These are phyloP conservation scores for Singerocomus inundabilis DNA, from an alignment of 1,284 basidiomycete species.

Conservation along the genomic window DNA sequence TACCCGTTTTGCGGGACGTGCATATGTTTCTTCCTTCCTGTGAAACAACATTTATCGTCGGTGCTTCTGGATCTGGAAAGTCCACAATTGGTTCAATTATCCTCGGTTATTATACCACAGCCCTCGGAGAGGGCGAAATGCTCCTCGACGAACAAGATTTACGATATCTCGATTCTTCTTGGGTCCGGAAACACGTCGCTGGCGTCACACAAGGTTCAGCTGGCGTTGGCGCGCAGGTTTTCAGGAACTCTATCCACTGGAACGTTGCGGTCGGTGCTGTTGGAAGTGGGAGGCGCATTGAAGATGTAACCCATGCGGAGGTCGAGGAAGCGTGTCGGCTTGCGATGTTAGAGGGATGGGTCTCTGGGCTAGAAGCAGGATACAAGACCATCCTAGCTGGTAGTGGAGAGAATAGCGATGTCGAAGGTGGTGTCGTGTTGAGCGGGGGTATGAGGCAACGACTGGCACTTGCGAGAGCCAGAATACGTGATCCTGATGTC, in stretches of 20 bases:
- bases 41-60: slow-evolving; percentile 81
- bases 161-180: slow-evolving; percentile 72
- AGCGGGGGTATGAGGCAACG: slow-evolving; percentile 95
- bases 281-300: slow-evolving; percentile 38
- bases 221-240: slow-evolving; percentile 29
- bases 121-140: slow-evolving; percentile 53
- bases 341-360: slow-evolving; percentile 87
- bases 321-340: slow-evolving; percentile 82
- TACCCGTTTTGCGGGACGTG: slow-evolving; percentile 50
- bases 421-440: slow-evolving; percentile 64
- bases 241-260: slow-evolving; percentile 68
- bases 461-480: slow-evolving; percentile 87
- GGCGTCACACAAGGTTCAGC: slow-evolving; percentile 72
- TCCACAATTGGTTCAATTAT: slow-evolving; percentile 78
- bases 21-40: slow-evolving; percentile 63
- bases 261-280: slow-evolving; percentile 83
- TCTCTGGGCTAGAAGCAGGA: slow-evolving; percentile 78
- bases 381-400: slow-evolving; percentile 76
- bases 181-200: slow-evolving; percentile 71
- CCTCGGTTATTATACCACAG: slow-evolving; percentile 73
- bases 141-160: slow-evolving; percentile 83
- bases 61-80: slow-evolving; percentile 79
- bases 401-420: slow-evolving; percentile 43
- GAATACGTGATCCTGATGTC: slow-evolving; percentile 84
- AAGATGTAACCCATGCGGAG: slow-evolving; percentile 61